Evolutionary conservation across 1,284 basidiomycete genomes (phyloP).

Genomic region (Trichosporon inkin): DNA sequence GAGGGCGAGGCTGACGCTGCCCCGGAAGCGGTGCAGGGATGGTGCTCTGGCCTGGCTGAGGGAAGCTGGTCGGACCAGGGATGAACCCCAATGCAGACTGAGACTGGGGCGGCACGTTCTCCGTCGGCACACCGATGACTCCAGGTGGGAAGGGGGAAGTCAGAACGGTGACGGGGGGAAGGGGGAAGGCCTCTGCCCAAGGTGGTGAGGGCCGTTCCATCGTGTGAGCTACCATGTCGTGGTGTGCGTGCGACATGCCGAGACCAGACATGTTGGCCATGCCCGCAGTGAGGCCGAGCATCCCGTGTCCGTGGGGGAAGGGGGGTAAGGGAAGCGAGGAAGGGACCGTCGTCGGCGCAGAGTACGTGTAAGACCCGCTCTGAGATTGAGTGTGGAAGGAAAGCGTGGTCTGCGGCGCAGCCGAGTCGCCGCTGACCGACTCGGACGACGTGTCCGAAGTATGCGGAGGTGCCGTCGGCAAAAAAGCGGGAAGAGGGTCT

Average conservation of each 20-base stretch:
- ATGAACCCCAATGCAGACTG: slow-evolving; percentile 7
- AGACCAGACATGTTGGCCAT: slow-evolving; percentile 1
- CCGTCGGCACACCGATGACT: neutral
- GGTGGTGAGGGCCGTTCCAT: slow-evolving; percentile 1
- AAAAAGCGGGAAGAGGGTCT: slow-evolving; percentile 1
- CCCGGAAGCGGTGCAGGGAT: neutral
- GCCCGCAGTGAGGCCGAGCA: neutral
- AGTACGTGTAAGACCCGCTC: neutral
- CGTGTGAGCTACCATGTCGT: neutral
- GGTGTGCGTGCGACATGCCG: neutral
- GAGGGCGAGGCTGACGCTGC: slow-evolving; percentile 12
- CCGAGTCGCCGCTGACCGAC: slow-evolving; percentile 1
- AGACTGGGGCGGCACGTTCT: neutral
- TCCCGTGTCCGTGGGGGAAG: neutral
- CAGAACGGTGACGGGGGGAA: slow-evolving; percentile 8
- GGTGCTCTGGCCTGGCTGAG: neutral
- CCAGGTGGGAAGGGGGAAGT: neutral
- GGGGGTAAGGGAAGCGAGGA: neutral
- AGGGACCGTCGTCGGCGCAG: neutral
- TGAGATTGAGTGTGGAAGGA: neutral
- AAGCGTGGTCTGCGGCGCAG: neutral
- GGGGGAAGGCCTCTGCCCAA: slow-evolving; percentile 9
- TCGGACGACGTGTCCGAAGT: slow-evolving; percentile 1
- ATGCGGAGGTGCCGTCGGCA: slow-evolving; percentile 9
- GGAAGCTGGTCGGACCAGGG: neutral